Evolutionary conservation across 345 rosid genomes (phyloP), one percentile per base, ranked within the genome.

Genomic region (Odontarrhena argentea): DNA sequence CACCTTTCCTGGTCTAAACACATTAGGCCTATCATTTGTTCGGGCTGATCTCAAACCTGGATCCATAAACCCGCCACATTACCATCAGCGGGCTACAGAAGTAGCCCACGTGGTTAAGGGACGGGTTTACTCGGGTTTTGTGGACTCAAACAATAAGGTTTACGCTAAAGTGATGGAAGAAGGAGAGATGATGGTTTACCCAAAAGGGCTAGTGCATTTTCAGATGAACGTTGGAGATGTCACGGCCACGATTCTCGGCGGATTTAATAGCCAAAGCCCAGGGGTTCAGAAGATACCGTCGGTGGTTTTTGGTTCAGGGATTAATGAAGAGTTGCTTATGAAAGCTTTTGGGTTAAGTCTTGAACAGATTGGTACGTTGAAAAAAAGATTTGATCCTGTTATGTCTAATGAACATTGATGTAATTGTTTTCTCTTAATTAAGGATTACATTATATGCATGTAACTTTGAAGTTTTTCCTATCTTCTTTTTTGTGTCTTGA

Each of bases 181-280:
- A 38, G 98, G 98, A 28, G 92, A 92, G 14, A 86, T 87, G 25
- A 92, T 92, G 92, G 92, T 92, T 63, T 92, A 85, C 65, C 92
- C 95, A n/a, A 81, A 76, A 69, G 96, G 95, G 3, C 66, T 86
- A 11, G 63, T 92, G 9, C 96, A 86, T 79, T 89, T 92, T 64
- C 98, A 92, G 58, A 89, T 86, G 95, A 92, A 92, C 66, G 82
- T 87, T 2, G 96, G 96, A 40, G 78, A 84, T 49, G 68, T 55
- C 13, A 76, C 79, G 28, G 98, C 89, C 1, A 80, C 91, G 6
- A 76, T 87, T 24, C 60, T 86, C 48, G 98, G 83, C 36, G 86
- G 86, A 63, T 81, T 92, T 57, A 76, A 87, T 55, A 87, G 96
- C 71, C 84, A 92, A 53, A 92, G 78, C 58, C 98, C 96, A 1